Evolutionary conservation across 78 protist species (phyloP).

Genomic region (Cavenderia fasciculata): DNA sequence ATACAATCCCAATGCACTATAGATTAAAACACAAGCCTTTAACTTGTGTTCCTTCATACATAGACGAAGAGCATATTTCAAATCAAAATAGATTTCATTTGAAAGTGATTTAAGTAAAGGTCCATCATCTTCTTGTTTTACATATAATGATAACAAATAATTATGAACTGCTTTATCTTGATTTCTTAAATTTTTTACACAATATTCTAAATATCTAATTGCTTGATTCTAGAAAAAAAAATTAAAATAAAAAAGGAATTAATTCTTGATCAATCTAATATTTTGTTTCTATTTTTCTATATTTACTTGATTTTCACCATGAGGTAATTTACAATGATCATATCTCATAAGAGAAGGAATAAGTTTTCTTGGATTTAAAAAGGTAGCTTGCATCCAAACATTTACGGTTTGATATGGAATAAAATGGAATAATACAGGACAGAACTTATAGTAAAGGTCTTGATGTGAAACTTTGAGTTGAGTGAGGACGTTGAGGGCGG

Average conservation of each 20-base stretch:
- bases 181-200: slow-evolving; percentile 62
- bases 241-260: neutral
- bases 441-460: slow-evolving; percentile 88
- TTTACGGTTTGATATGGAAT: slow-evolving; percentile 88
- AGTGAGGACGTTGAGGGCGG: slow-evolving; percentile 78
- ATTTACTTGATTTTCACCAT: slow-evolving; percentile 47
- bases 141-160: slow-evolving; percentile 90
- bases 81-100: slow-evolving; percentile 72
- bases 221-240: slow-evolving; percentile 88
- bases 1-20: slow-evolving; percentile 90
- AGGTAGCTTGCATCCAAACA: slow-evolving; percentile 68
- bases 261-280: neutral
- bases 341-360: slow-evolving; percentile 95
- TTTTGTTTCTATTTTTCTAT: neutral
- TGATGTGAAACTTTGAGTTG: slow-evolving; percentile 38
- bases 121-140: slow-evolving; percentile 83
- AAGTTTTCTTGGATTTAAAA: slow-evolving; percentile 83
- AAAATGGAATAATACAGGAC: slow-evolving; percentile 90
- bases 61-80: slow-evolving; percentile 92
- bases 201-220: slow-evolving; percentile 89
- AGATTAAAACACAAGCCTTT: slow-evolving; percentile 90
- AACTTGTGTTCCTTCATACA: slow-evolving; percentile 85
- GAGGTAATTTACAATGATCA: slow-evolving; percentile 50
- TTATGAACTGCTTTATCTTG: slow-evolving; percentile 92
- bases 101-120: slow-evolving; percentile 53